phyloP scores from a whole-genome alignment of 306 rosid species.

The Vachellia pachyceras region DNA sequence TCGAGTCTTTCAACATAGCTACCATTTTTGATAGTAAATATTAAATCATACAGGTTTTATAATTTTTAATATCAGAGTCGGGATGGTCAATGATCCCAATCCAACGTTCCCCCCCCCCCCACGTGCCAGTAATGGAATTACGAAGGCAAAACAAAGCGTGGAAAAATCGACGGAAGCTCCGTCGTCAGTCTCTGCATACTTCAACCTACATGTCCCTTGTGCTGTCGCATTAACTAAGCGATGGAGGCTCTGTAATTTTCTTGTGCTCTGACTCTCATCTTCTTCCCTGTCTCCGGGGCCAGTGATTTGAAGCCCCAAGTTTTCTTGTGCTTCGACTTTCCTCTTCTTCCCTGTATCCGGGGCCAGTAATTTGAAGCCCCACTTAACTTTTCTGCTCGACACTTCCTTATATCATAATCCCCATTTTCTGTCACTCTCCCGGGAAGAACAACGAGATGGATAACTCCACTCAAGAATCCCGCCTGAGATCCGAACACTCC shows the following conservation, averaged over 20 bases:
- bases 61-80: too few species aligned
- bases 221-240: neutral
- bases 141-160: neutral
- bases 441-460: conserved; percentile 53
- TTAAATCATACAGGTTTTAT: too few species aligned
- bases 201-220: neutral
- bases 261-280: neutral
- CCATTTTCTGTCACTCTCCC: conserved; percentile 1
- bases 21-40: too few species aligned
- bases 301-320: neutral
- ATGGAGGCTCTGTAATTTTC: neutral
- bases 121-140: too few species aligned
- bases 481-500: conserved; percentile 62
- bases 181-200: neutral
- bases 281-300: neutral
- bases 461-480: conserved; percentile 70
- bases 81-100: neutral
- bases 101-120: neutral
- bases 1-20: too few species aligned
- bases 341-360: neutral
- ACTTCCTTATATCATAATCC: neutral
- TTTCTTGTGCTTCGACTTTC: neutral
- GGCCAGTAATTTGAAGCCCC: neutral
- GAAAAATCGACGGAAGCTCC: neutral
- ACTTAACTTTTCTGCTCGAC: conserved; percentile 29